These are phyloP conservation scores for Hypoxylon sp. DNA, from an alignment of 2,329 filamentous ascomycete genomes.

Conservation along the genomic window DNA sequence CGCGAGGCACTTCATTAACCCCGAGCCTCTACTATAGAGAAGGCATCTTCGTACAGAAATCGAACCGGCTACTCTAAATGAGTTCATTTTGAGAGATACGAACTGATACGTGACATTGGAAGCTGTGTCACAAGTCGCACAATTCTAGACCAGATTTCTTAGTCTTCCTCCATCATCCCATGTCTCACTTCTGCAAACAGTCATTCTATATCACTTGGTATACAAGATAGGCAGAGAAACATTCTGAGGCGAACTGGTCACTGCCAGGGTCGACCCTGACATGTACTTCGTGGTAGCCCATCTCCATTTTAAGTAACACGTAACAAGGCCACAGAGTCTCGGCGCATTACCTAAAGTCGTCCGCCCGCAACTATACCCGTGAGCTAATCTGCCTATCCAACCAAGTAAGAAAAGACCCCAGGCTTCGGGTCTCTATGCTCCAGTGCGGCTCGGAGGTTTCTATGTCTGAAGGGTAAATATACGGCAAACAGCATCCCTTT, in stretches of 20 bases:
- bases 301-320: conserved; percentile 14
- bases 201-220: conserved; percentile 9
- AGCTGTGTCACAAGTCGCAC: conserved; percentile 32
- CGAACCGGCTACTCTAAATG: conserved; percentile 6
- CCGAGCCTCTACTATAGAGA: conserved; percentile 3
- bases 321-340: conserved; percentile 24
- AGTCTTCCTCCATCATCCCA: conserved; percentile 20
- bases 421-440: conserved; percentile 15
- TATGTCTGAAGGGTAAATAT: conserved; percentile 34
- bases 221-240: conserved; percentile 17
- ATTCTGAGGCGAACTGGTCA: conserved; percentile 29
- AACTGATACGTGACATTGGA: conserved; percentile 27
- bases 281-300: conserved; percentile 1
- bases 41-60: background rate
- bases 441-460: conserved; percentile 37
- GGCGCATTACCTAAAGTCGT: conserved; percentile 27
- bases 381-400: conserved; percentile 8
- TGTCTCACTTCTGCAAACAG: conserved; percentile 26
- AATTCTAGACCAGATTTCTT: background rate
- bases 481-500: conserved; percentile 38
- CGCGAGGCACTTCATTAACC: conserved; percentile 5
- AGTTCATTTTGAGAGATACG: conserved; percentile 12
- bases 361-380: conserved; percentile 39
- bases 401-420: conserved; percentile 8
- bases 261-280: conserved; percentile 18